Evolutionary conservation across 2,329 filamentous ascomycete species (phyloP).

Genomic region (Apiospora pterosperma): DNA sequence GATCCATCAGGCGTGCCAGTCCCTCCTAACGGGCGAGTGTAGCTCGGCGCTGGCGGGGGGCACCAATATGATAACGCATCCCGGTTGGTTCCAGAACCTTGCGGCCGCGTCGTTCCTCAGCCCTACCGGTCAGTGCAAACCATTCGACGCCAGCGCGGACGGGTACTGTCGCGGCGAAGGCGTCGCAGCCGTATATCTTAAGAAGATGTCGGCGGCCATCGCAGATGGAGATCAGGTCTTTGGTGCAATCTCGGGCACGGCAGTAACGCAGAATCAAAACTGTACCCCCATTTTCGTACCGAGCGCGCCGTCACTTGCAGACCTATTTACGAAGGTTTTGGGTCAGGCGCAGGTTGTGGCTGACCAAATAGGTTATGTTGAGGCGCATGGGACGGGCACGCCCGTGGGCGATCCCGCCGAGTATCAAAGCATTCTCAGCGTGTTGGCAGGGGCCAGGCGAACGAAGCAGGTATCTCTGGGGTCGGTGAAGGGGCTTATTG

Average conservation of each 20-base stretch:
- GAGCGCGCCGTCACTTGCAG: constrained; percentile 22
- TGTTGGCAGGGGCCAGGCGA: constrained; percentile 12
- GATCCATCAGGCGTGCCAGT: constrained; percentile 30
- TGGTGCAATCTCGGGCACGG: constrained; percentile 32
- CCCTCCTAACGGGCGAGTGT: constrained; percentile 25
- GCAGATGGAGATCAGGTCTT: constrained; percentile 41
- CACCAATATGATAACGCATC: constrained; percentile 23
- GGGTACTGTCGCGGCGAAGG: constrained; percentile 54
- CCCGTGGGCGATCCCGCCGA: constrained; percentile 33
- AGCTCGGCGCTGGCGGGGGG: constrained; percentile 28
- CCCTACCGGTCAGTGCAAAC: constrained; percentile 21
- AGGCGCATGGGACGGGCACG: constrained; percentile 42
- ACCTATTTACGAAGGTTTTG: constrained; percentile 26
- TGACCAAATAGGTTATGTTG: constrained; percentile 23
- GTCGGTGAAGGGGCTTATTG: constrained; percentile 31
- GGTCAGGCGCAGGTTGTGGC: constrained; percentile 13
- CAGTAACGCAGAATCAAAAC: constrained; percentile 37
- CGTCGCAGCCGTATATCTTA: constrained; percentile 40
- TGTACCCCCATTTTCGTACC: constrained; percentile 37
- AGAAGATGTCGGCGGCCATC: constrained; percentile 41
- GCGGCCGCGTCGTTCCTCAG: constrained; percentile 23
- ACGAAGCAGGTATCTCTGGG: constrained; percentile 15
- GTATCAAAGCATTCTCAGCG: constrained; percentile 21
- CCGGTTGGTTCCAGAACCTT: constrained; percentile 19
- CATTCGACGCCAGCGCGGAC: constrained; percentile 37